Base-by-base conservation (phyloP, 129 eudicot species). In the Calendula officinalis region DNA sequence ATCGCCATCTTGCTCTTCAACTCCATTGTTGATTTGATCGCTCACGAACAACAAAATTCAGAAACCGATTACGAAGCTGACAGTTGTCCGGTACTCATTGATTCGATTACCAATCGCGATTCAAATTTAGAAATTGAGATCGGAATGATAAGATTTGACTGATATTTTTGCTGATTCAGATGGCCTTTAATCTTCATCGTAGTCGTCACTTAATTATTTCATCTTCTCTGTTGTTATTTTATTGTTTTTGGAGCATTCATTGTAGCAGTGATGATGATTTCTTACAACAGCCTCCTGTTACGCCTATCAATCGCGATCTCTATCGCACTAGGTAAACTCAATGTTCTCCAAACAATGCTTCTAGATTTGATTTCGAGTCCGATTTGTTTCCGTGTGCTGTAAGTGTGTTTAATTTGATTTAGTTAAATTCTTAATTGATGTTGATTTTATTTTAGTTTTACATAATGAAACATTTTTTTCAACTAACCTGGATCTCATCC, bases 301-400 rank as follows among this genome's bases (percentile, higher is more conserved):
- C 98, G 35, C 98, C 98, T 62, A 87, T 91, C 67, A 91, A 91
- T 80, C 90, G 78, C 58, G 96, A 91, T 85, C 96, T 91, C 53
- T 91, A 91, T 61, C 96, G 86, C 69, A 74, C 87, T 76, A 91
- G 98, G 96, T 87, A 62, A 43, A 56, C 42, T 40, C 22, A 43
- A 4, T 39, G 7, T 27, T 35, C 12, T 12, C 8, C 2, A 13
- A 27, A 1, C 6, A 58, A 32, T 54, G 44, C 5, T 36, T 59
- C 17, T 59, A 51, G 70, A 72, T 72, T 62, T 52, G 70, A 53
- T 12, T 41, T 51, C 12, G 46, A 42, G 61, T 61, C 41, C 12
- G 35, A 7, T 30, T 60, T 53, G 14, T 62, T 45, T 15, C 17
- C 32, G 10, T 40, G 32, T n/a, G n/a, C n/a, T n/a, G n/a, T n/a